Base-by-base conservation (phyloP, 2,329 filamentous ascomycete genomes). In the Emmonsiellopsis sp. region DNA sequence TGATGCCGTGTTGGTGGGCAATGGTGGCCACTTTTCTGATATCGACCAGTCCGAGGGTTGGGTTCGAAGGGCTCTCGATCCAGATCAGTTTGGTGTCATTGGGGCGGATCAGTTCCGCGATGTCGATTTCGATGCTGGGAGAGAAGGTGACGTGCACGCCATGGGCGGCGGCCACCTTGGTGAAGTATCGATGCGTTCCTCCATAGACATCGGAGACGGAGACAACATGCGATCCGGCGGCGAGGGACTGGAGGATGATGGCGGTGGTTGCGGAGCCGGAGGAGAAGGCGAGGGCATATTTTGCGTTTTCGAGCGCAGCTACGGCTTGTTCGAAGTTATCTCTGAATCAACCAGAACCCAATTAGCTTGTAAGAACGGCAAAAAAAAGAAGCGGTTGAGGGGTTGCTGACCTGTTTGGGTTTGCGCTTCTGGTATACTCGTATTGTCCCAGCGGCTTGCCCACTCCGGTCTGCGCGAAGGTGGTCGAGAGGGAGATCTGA, bases 171-270 rank as follows among this genome's bases (percentile, higher is more conserved):
- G 93, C 93, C 50, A 97, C 93, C 75, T 96, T 91, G 60, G 93
- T 98, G 78, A 98, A 98, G 78, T 98, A 98, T 65, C 93, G 82
- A 76, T 98, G 93, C 42, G 93, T 98, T 63, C 93, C 93, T 62
- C 93, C 93, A 71, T 98, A 98, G 63, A 98, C 91, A 70, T 98
- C 93, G 45, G 90, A 95, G 47, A 98, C 89, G 57, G 90, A 96
- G 63, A 98, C 85, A 65, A 98, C 89, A 74, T 98, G 93, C 47
- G 89, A 93, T 58, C 90, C 91, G 10, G 87, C 80, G 26, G 92
- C 90, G 54, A 98, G 82, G 62, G 88, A 93, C 75, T 97, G 93
- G 55, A 98, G 82, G 66, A 98, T 89, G 62, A 82, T 89, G 57
- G 93, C 92, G 0, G 93, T 98, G 52, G 93, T 90, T 43, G 93